Evolutionary conservation across 352 stramenopile species (phyloP), one percentile per base, ranked within the genome.

Genomic region (Pythium phragmiticola): DNA sequence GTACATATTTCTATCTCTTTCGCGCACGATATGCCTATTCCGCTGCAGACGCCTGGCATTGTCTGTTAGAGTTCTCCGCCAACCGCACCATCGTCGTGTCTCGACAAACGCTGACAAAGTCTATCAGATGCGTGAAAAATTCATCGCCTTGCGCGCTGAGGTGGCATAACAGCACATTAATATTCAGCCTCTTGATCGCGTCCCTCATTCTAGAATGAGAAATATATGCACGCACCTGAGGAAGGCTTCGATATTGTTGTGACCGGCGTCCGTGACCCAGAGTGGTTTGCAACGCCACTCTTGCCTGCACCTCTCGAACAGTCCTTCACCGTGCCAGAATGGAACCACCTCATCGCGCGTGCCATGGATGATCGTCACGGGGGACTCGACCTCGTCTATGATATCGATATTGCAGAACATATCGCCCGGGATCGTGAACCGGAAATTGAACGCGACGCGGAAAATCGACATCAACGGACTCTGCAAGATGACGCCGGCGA

Each of bases 221-320:
- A 39, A 39, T 39, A 39, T 39, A 16, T 52, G 46, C 13, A 34
- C 51, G 49, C 21, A 94, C 83, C 90, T 84, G 49, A 99, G 74
- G 64, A 98, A 90, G 5, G 92, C 89, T 86, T 99, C 97, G 49
- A 99, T 98, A 70, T 99, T 99, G 74, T 99, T 99, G 70, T 99
- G 97, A 0, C 97, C 97, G 3, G 95, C 96, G 59, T 97, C 94
- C 13, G 95, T 88, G 6, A 99, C 96, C 96, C 97, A 99, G 57
- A 99, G 97, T 6, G 97, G 97, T 69, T 98, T 98, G 58, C 87
- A 98, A 41, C 96, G 79, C 95, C 94, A 99, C 43, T 92, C 80
- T 66, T 98, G 90, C 30, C 75, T 75, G 50, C 96, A 92, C 50
- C 85, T 83, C 49, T 98, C 75, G 64, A 99, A 99, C 8, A 99